Conservation (phyloP, 2,329 filamentous ascomycete genomes). For the Ascochyta viciae-villosae region DNA sequence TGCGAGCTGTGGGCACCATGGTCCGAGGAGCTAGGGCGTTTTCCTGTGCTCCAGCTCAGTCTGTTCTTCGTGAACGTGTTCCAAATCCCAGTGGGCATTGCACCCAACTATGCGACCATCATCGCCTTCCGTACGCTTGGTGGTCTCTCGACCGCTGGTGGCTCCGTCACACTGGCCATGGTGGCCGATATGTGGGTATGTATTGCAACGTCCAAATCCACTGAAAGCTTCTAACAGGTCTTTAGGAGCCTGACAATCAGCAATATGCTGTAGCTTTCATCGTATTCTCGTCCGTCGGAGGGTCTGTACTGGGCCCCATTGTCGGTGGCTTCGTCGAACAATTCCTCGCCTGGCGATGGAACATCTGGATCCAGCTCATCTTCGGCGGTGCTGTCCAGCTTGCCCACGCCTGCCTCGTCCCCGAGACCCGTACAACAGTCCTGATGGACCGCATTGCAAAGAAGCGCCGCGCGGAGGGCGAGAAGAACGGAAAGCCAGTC, state of each 20-base stretch:
- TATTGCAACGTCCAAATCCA: neutral
- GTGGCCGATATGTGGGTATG: conserved; percentile 66
- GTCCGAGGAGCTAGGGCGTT: conserved; percentile 82
- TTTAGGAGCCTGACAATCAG: conserved; percentile 16
- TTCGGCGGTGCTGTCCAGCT: conserved; percentile 75
- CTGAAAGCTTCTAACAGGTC: neutral
- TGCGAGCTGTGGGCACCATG: conserved; percentile 90
- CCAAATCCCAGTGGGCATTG: conserved; percentile 70
- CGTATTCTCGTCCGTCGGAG: conserved; percentile 80
- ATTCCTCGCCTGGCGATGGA: conserved; percentile 76
- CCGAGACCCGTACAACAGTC: conserved; percentile 78
- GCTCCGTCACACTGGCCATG: conserved; percentile 70
- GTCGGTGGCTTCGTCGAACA: conserved; percentile 78
- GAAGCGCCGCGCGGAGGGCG: conserved; percentile 69
- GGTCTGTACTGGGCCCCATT: conserved; percentile 77
- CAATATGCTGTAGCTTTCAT: conserved; percentile 50
- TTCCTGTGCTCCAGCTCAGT: conserved; percentile 75
- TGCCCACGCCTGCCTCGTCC: conserved; percentile 72
- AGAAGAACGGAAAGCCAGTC: conserved; percentile 63
- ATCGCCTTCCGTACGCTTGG: conserved; percentile 64
- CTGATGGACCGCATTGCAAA: conserved; percentile 83
- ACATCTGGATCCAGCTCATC: conserved; percentile 86
- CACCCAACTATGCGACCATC: conserved; percentile 74
- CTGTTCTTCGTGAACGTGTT: conserved; percentile 80
- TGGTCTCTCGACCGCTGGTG: conserved; percentile 63